These are phyloP conservation scores for Chrysosporium queenslandicum DNA, from an alignment of 2,329 filamentous ascomycete genomes.

Conservation along the genomic window DNA sequence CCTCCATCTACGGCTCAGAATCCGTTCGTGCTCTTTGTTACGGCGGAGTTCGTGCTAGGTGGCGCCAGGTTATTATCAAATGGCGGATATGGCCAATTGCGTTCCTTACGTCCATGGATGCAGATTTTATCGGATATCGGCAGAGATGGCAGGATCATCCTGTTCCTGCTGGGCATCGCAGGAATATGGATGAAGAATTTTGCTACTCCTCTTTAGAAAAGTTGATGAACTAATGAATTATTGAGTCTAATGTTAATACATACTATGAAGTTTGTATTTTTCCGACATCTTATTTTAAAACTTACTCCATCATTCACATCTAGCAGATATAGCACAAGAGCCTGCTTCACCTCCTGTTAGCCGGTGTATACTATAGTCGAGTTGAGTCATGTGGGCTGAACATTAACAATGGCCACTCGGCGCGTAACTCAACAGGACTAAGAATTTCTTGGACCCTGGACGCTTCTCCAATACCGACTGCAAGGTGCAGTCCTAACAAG, in stretches of 20 bases:
- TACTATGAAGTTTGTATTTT: too few species aligned
- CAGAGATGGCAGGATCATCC: slow-evolving; percentile 36
- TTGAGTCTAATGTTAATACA: neutral
- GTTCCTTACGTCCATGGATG: slow-evolving; percentile 25
- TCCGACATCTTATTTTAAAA: too few species aligned
- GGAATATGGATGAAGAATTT: neutral
- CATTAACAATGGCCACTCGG: too few species aligned
- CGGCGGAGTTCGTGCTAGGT: slow-evolving; percentile 37
- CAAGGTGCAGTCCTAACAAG: too few species aligned
- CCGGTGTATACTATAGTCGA: too few species aligned
- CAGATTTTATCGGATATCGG: slow-evolving; percentile 33
- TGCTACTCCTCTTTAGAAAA: neutral
- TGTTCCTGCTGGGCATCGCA: slow-evolving; percentile 36
- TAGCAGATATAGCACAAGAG: too few species aligned
- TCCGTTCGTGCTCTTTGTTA: slow-evolving; percentile 39
- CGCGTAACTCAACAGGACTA: too few species aligned
- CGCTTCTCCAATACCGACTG: too few species aligned
- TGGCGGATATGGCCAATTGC: slow-evolving; percentile 21
- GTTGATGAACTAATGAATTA: neutral
- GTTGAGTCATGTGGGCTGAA: too few species aligned
- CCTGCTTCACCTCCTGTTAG: too few species aligned
- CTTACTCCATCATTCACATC: too few species aligned
- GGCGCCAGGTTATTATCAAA: slow-evolving; percentile 29
- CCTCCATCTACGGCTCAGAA: slow-evolving; percentile 38
- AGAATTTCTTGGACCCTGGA: too few species aligned